These are phyloP conservation scores for Diaporthe batatas DNA, from an alignment of 2,329 filamentous ascomycete species.

Conservation along the genomic window DNA sequence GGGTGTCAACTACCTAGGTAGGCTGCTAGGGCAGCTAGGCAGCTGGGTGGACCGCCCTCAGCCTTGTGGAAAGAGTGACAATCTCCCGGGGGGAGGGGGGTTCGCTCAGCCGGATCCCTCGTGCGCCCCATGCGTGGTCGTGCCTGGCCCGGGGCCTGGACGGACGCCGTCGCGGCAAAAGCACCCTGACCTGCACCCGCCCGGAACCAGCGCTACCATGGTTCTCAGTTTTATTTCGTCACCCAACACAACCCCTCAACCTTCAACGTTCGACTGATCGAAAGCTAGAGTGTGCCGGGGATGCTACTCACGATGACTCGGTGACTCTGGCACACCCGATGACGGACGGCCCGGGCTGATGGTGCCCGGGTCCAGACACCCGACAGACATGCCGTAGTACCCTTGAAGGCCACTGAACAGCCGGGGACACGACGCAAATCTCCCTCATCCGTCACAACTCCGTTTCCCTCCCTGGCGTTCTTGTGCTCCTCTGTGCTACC, in stretches of 20 bases:
- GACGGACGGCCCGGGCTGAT: background rate
- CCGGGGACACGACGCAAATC: background rate
- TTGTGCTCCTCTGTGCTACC: conserved; percentile 4
- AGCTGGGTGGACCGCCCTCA: background rate
- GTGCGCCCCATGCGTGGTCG: background rate
- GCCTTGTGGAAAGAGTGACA: conserved; percentile 28
- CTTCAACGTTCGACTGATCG: background rate
- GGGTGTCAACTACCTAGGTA: no score
- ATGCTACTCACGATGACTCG: conserved; percentile 12
- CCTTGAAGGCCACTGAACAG: background rate
- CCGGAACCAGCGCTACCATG: conserved; percentile 5
- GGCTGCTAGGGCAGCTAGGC: background rate
- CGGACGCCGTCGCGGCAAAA: conserved; percentile 1
- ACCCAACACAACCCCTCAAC: background rate
- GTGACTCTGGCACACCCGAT: conserved; percentile 17
- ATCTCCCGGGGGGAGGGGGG: background rate
- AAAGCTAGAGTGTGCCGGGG: conserved; percentile 15
- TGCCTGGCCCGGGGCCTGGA: background rate
- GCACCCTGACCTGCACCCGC: no score
- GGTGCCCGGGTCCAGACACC: background rate
- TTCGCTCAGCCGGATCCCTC: conserved; percentile 10
- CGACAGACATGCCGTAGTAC: background rate
- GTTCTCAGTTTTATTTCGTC: background rate
- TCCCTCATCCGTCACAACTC: conserved; percentile 8
- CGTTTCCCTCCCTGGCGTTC: background rate